A percentile compares a stretch with the other conserved stretches of the same genome.
Evolutionary conservation across 441 rosid genomes (phyloP).

Genomic region (Hura crepitans): DNA sequence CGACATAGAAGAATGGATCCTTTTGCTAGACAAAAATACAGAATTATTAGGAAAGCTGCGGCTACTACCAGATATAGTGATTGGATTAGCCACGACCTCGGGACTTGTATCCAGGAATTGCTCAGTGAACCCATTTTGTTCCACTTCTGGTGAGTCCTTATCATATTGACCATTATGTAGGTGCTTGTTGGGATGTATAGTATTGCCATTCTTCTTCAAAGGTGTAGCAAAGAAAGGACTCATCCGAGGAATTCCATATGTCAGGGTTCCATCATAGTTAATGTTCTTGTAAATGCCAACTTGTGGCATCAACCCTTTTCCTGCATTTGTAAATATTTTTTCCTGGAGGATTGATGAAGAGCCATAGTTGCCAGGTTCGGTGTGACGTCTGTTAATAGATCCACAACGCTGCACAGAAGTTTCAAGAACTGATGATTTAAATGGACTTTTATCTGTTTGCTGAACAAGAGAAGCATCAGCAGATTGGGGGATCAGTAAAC

Average conservation of each 20-base stretch:
- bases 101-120: conserved; percentile 34
- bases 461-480: conserved; percentile 38
- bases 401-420: conserved; percentile 31
- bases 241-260: conserved; percentile 29
- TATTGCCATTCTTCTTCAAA: conserved; percentile 34
- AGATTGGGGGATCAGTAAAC: conserved; percentile 37
- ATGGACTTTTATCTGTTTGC: conserved; percentile 21
- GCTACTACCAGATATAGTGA: conserved; percentile 35
- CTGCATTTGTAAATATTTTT: conserved; percentile 38
- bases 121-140: conserved; percentile 43
- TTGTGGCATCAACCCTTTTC: conserved; percentile 37
- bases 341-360: conserved; percentile 40
- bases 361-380: conserved; percentile 28
- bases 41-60: conserved; percentile 35
- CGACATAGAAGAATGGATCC: conserved; percentile 34
- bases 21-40: conserved; percentile 33
- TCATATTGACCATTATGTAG: conserved; percentile 31
- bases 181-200: conserved; percentile 32
- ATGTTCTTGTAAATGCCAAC: conserved; percentile 29
- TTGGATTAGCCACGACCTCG: conserved; percentile 35
- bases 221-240: conserved; percentile 39
- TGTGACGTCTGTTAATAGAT: conserved; percentile 26
- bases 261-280: conserved; percentile 32
- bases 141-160: conserved; percentile 38
- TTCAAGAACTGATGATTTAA: conserved; percentile 39